Evolutionary conservation across 148 eudicot genomes (phyloP).

Genomic region (Rhododendron ovatum): DNA sequence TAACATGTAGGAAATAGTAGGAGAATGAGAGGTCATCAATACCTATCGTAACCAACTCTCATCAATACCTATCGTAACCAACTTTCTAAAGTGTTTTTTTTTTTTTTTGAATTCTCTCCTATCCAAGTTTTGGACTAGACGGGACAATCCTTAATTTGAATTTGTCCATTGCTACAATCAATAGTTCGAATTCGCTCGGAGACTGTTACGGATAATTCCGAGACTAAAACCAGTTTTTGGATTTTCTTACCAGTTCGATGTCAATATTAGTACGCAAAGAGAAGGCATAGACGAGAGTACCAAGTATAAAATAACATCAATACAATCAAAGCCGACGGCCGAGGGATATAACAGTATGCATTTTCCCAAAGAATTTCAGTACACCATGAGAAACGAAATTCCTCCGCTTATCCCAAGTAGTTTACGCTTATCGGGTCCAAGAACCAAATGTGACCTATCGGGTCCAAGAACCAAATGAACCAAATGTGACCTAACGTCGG

Average conservation of each 20-base stretch:
- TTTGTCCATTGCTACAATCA: too few relatives aligned
- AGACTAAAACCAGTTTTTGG: too few relatives aligned
- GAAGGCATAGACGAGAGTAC: background rate
- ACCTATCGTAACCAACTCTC: background rate
- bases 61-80: background rate
- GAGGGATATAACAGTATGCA: background rate
- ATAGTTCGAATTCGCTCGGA: too few relatives aligned
- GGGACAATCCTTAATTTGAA: background rate
- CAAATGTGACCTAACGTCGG: background rate
- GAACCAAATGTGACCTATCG: background rate
- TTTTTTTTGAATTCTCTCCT: background rate
- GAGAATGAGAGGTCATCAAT: background rate
- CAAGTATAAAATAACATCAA: background rate
- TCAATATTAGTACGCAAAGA: background rate
- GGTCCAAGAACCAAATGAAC: background rate
- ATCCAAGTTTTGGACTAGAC: background rate
- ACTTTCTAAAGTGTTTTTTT: background rate
- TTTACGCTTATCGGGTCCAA: background rate
- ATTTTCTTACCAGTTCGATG: too few relatives aligned
- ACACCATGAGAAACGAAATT: background rate
- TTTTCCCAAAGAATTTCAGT: too few relatives aligned
- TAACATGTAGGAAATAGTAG: background rate
- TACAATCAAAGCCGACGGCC: background rate
- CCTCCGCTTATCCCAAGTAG: background rate
- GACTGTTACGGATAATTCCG: too few relatives aligned